Evolutionary conservation across 2,329 filamentous ascomycete species (phyloP), one percentile per base, ranked within the genome.

Genomic region (Neopestalotiopsis clavispora): DNA sequence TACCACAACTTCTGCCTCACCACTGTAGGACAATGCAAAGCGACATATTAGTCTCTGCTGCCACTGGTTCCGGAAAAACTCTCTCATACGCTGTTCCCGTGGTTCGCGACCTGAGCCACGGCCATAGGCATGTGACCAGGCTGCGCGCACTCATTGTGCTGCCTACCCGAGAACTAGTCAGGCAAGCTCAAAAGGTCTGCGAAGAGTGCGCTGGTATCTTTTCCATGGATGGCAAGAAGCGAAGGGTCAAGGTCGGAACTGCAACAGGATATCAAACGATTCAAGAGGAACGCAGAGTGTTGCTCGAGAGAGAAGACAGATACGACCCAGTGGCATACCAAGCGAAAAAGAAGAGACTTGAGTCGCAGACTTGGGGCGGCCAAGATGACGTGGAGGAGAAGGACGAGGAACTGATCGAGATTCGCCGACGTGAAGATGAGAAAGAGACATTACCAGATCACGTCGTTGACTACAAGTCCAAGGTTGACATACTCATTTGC

Each of bases 51-150:
- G 91, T 99, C 2, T 96, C 94, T 7, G 96, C 97, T 0, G 93
- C 95, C 1, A 99, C 96, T 0, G 96, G 96, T 9, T 98, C 96
- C 0, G 96, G 96, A 68, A 99, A 99, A 78, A 99, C 96, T 0
- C 80, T 99, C 17, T 92, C 95, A 0, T 99, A 99, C 76, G 89
- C 95, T 0, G 83, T 99, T 2, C 96, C 96, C 0, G 90, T 99
- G 69, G 87, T 97, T 4, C 89, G 94, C 60, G 90, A 92, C 65
- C 83, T 99, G 63, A 91, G 91, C 72, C 84, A 87, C 40, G 86
- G 87, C 14, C 77, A 73, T 59, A 73, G 82, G 83, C 28, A 85
- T 90, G 12, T 72, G 34, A 92, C 92, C 0, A 88, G 88, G 67
- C 82, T 99, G 9, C 88, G 93, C 52, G 95, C 91, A 0, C 80